A percentile compares a stretch with the other conserved stretches of the same genome.
These are phyloP conservation scores for Nakaseomyces sp. DNA, from an alignment of 1,139 yeast genomes.

Conservation along the genomic window DNA sequence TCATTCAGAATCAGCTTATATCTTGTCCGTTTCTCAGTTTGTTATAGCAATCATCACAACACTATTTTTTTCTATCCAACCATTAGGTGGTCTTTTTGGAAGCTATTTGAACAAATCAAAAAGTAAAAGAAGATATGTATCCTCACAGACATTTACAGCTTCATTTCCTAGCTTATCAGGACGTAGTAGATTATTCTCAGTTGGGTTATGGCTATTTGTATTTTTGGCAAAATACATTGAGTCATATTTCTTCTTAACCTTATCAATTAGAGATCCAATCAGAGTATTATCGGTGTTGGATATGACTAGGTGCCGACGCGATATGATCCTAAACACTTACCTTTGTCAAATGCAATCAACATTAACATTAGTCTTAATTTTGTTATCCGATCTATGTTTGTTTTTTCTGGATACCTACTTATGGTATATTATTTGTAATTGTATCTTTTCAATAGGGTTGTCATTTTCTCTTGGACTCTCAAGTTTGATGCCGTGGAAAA, in stretches of 20 bases:
- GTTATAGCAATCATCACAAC: constrained; percentile 52
- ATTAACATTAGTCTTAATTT: constrained; percentile 46
- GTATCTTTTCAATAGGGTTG: constrained; percentile 58
- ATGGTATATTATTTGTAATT: constrained; percentile 81
- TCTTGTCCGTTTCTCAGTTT: constrained; percentile 51
- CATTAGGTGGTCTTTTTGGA: constrained; percentile 47
- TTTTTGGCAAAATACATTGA: constrained; percentile 68
- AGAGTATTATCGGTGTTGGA: constrained; percentile 54
- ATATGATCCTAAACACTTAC: constrained; percentile 39
- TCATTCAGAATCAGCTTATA: constrained; percentile 41
- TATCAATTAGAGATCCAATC: constrained; percentile 72
- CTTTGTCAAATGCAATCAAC: constrained; percentile 56
- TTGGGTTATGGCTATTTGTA: constrained; percentile 57
- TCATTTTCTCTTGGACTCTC: constrained; percentile 73
- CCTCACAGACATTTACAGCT: constrained; percentile 43
- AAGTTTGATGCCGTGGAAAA: constrained; percentile 80
- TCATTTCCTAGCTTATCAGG: constrained; percentile 47
- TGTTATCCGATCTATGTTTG: constrained; percentile 58
- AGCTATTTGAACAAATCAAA: constrained; percentile 33
- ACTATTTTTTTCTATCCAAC: constrained; percentile 51
- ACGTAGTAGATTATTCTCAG: constrained; percentile 49
- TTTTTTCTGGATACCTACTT: constrained; percentile 80
- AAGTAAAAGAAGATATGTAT: constrained; percentile 32
- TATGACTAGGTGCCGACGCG: constrained; percentile 57
- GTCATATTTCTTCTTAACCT: constrained; percentile 70